Evolutionary conservation across 306 rosid species (phyloP).

Genomic region (Medicago truncatula): MtrunA17r5.0-ANR NC_053045.1:1232001-1232500

Average conservation of each 20-base stretch:
- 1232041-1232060: conserved; percentile 46
- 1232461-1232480: conserved; percentile 39
- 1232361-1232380: neutral
- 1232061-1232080: conserved; percentile 41
- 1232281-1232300: conserved; percentile 32
- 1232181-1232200: neutral
- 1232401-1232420: conserved; percentile 36
- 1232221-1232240: conserved; percentile 5
- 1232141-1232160: too few species aligned
- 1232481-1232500: conserved; percentile 56
- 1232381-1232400: conserved; percentile 31
- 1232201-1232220: conserved; percentile 9
- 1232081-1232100: conserved; percentile 51
- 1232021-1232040: conserved; percentile 40
- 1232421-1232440: conserved; percentile 21
- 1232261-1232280: conserved; percentile 21
- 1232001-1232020: conserved; percentile 12
- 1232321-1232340: neutral
- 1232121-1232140: conserved; percentile 54
- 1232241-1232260: conserved; percentile 39
- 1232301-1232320: conserved; percentile 38
- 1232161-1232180: neutral
- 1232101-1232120: conserved; percentile 49
- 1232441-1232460: conserved; percentile 16
- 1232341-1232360: neutral